Percentiles rank a stretch among this genome's conserved stretches.
Evolutionary conservation across 2,329 filamentous ascomycete species (phyloP).

Genomic region (Cercospora beticola): DNA sequence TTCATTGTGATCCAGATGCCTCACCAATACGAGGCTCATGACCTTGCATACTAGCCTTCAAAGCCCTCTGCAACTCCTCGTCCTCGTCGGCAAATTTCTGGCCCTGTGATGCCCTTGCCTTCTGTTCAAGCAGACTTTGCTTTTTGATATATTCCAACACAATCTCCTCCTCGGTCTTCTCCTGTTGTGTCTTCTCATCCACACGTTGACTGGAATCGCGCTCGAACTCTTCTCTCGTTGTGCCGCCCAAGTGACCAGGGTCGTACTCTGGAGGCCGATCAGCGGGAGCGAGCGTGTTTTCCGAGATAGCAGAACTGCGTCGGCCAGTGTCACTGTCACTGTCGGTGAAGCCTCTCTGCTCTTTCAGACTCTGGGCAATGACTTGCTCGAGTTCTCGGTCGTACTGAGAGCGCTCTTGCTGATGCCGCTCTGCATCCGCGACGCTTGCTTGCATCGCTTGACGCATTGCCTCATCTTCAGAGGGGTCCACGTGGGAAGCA

Average conservation of each 20-base stretch:
- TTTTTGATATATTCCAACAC: conserved; percentile 75
- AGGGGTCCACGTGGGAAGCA: conserved; percentile 38
- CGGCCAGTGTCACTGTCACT: conserved; percentile 26
- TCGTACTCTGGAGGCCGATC: conserved; percentile 29
- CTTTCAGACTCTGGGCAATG: conserved; percentile 46
- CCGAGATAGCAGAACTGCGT: conserved; percentile 20
- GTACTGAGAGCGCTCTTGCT: conserved; percentile 40
- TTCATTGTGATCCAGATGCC: conserved; percentile 19
- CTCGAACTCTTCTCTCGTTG: conserved; percentile 30
- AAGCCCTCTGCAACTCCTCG: conserved; percentile 56
- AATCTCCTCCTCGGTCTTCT: conserved; percentile 65
- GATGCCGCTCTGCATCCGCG: conserved; percentile 34
- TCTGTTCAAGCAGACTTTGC: conserved; percentile 67
- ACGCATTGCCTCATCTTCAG: conserved; percentile 46
- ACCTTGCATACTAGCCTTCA: conserved; percentile 56
- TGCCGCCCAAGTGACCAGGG: conserved; percentile 32
- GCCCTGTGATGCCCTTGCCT: conserved; percentile 24
- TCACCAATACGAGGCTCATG: conserved; percentile 11
- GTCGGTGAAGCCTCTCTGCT: conserved; percentile 38
- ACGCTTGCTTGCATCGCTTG: conserved; percentile 54
- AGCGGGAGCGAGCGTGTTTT: conserved; percentile 17
- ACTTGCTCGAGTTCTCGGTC: conserved; percentile 47
- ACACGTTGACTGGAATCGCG: conserved; percentile 10
- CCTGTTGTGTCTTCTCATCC: conserved; percentile 34
- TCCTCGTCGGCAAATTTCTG: conserved; percentile 22